A percentile compares a stretch with the other conserved stretches of the same genome.
These are phyloP conservation scores for Auriscalpium orientale DNA, from an alignment of 768 basidiomycete genomes.

Conservation along the genomic window DNA sequence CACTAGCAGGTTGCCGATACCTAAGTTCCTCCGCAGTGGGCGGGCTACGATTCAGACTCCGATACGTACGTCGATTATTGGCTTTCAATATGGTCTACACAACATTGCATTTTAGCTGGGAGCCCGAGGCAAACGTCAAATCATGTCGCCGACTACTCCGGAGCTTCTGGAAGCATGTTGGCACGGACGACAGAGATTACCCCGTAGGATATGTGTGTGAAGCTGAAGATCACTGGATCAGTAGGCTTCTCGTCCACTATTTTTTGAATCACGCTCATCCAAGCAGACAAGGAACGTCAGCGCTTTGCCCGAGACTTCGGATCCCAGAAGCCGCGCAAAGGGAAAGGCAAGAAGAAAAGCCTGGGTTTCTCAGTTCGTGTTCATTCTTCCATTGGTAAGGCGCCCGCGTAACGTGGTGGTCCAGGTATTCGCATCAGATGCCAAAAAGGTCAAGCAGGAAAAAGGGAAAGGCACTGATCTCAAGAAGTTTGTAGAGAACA, in stretches of 20 bases:
- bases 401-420: neutral
- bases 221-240: slow-evolving; percentile 39
- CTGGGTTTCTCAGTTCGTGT: neutral
- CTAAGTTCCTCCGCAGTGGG: slow-evolving; percentile 45
- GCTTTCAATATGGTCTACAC: neutral
- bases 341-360: neutral
- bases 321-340: neutral
- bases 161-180: slow-evolving; percentile 54
- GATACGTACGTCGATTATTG: slow-evolving; percentile 39
- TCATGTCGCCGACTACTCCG: slow-evolving; percentile 49
- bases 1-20: neutral
- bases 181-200: slow-evolving; percentile 51
- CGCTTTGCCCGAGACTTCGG: slow-evolving; percentile 19
- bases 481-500: neutral
- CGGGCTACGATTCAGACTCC: slow-evolving; percentile 45
- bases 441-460: neutral
- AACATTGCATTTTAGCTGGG: slow-evolving; percentile 54
- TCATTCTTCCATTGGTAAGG: neutral
- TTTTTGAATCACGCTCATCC: neutral
- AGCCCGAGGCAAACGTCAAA: slow-evolving; percentile 51
- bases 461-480: neutral
- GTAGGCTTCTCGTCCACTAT: slow-evolving; percentile 24
- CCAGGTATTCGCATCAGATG: neutral
- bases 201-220: slow-evolving; percentile 28
- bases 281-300: slow-evolving; percentile 33